Evolutionary conservation across 179 eudicot genomes (phyloP), one percentile per base, ranked within the genome.

Genomic region (Spergularia azorica): DNA sequence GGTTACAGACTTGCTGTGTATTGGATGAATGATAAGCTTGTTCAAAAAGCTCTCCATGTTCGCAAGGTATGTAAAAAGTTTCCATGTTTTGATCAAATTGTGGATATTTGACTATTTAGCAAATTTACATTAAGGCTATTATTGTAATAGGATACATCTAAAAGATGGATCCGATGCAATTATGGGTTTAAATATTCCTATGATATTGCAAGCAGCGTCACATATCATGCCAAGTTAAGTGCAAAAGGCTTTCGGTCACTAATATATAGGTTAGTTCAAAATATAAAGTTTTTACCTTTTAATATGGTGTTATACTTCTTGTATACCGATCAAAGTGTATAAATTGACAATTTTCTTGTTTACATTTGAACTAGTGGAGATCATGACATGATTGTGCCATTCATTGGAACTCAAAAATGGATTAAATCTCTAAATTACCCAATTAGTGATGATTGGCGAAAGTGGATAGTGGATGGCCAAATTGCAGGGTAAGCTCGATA

Each of bases 341-440:
- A 41, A 59, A 16, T 48, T 11, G 10, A 51, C 18, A 6, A 9
- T 15, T 54, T 59, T 51, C 9, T 64, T 56, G 41, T 38, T 4
- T 16, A 16, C 26, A 21, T 55, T 66, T 59, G 1, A 32, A 16
- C 20, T 7, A 82, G 85, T 74, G 85, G 85, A 48, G 85, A 82
- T 38, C 85, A 82, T 75, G 85, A 82, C 70, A 17, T 78, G 59
- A 43, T 82, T 14, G 85, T 82, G 14, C 82, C 85, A 64, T 82
- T 74, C 13, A 11, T 59, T 15, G 79, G 82, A 64, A 82, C 85
- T 5, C 82, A 82, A 82, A 75, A 67, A 63, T 82, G 85, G 85
- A 82, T 82, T 57, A 70, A 76, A 71, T 78, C 79, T 0, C 41
- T 82, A 13, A 82, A 82, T 48, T 82, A 82, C 20, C 64, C 85